phyloP scores from a whole-genome alignment of 176 grass and related monocot species.

The maize (Zea mays) region DNA sequence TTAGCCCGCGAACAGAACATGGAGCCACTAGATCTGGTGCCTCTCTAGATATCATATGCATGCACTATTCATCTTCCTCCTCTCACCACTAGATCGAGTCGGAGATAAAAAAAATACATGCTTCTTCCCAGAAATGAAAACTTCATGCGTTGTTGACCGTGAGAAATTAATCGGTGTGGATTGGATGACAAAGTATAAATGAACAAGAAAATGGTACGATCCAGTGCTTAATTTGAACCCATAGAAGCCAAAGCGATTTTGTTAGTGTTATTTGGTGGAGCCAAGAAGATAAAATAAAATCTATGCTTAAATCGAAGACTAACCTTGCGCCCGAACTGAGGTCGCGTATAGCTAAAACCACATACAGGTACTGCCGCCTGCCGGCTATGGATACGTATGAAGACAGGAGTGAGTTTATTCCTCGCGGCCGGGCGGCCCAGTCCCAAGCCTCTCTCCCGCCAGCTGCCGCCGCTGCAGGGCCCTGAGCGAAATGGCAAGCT shows the following conservation, averaged over 20 bases:
- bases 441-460: neutral
- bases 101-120: neutral
- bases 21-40: too few species aligned
- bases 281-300: neutral
- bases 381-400: neutral
- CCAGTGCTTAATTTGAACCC: neutral
- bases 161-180: neutral
- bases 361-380: neutral
- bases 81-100: neutral
- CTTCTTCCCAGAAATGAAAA: neutral
- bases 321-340: constrained; percentile 19
- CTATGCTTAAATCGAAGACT: constrained; percentile 1
- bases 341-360: neutral
- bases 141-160: neutral
- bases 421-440: neutral
- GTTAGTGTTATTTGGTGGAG: neutral
- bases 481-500: constrained; percentile 27
- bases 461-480: constrained; percentile 27
- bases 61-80: too few species aligned
- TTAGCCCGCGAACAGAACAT: too few species aligned
- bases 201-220: neutral
- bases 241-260: neutral
- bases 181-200: neutral
- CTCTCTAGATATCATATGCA: too few species aligned
- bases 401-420: neutral